Base-by-base conservation (phyloP, 2,329 filamentous ascomycete species). In the Cytospora paraplurivora region DNA sequence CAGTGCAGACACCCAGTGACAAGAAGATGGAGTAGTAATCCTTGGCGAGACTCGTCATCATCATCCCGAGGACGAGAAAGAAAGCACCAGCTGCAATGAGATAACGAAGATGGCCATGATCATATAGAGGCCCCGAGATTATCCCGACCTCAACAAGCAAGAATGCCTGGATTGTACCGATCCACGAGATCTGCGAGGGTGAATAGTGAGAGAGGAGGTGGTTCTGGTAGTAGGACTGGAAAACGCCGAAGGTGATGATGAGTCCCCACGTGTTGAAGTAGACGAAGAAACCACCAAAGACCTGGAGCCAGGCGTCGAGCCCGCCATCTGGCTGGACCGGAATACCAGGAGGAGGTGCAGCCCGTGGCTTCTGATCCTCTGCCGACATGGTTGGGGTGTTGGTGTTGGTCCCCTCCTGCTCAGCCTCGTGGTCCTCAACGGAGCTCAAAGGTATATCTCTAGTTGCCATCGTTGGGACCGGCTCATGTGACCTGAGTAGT, bases 241-340 rank as follows among this genome's bases (percentile, higher is more conserved):
- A 87, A 1, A 83, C 78, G 5, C 82, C 82, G 64, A 84, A 86
- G 12, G 80, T 69, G 66, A 71, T 76, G 38, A 75, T 64, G 4
- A 78, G 69, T 1, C 76, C 75, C 53, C 85, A 87, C 1, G 84
- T 83, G 67, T 82, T 85, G 71, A 86, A 82, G 68, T 84, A 82
- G 53, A 85, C 76, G 55, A 82, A 73, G 68, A 83, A 83, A 1
- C 75, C 79, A 12, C 83, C 75, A 1, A 78, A 75, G 4, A 82
- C 82, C 68, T 86, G 84, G 0, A 78, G 73, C 83, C 83, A 86
- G n/a, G 84, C 84, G 37, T 75, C 70, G 34, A 80, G 69, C 1
- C 84, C 84, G 8, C 84, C 84, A 62, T 86, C 71, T 10, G 75
- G 71, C 3, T 69, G 70, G 1, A 34, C 38, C 1, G 61, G 61